Evolutionary conservation across 2,329 filamentous ascomycete species (phyloP), one percentile per base, ranked within the genome.

Genomic region (Colletotrichum endophyticum): DNA sequence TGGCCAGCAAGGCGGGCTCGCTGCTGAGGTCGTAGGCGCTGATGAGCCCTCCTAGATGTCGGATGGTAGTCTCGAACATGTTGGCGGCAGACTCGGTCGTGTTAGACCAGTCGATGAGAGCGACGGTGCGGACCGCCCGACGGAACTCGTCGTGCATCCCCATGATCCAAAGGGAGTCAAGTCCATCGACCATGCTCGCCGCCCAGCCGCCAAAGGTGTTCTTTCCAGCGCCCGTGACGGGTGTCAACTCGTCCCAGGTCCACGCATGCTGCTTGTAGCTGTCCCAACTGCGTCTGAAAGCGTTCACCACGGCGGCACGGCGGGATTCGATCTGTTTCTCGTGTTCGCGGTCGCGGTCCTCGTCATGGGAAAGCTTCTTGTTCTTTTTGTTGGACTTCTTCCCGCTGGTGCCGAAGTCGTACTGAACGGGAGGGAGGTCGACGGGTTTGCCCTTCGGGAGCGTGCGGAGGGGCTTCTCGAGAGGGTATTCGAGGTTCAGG

Each of bases 31-130:
- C 89, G 77, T 90, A 90, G 2, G 89, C 89, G 2, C 88, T 84
- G 16, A 91, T 80, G 16, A 91, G 83, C 1, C 89, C 89, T 53
- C 89, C 90, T 0, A 91, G 84, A 78, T 90, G 88, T 32, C 89
- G 86, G 78, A 91, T 91, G 32, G 89, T 93, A 9, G 92, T 92
- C 81, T 94, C 92, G 78, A 94, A 94, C n/a, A 91, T 79, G 70
- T 89, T 92, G 79, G 93, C 88, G 22, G 86, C 84, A 3, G 83
- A 80, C 36, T 84, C 82, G 5, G 81, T 83, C 5, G 88, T 88
- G 9, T 86, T 89, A 19, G 86, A 84, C 83, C 91, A 93, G 81
- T 93, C 89, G 77, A 93, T 91, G 34, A 85, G 82, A 56, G 86
- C 87, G n/a, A 88, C 84, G 59, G 87, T 85, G 53, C 81, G 80